Evolutionary conservation across 208 protist species (phyloP).

Genomic region (Leishmania turanica): DNA sequence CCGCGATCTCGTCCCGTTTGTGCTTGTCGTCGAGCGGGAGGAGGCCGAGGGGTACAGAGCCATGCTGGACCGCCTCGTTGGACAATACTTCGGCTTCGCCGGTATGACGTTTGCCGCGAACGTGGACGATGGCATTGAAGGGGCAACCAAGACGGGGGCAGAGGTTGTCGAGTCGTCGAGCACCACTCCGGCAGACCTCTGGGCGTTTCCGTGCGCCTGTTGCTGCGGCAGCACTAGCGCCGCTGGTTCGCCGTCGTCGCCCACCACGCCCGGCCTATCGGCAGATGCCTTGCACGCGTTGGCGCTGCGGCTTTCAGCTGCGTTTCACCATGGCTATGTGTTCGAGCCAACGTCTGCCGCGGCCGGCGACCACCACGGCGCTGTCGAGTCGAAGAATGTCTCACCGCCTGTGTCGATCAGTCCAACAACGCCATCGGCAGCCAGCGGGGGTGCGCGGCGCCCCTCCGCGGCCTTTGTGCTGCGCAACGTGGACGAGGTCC

Average conservation of each 20-base stretch:
- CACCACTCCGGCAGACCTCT: slow-evolving; percentile 8
- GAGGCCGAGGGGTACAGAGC: slow-evolving; percentile 60
- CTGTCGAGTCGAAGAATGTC: background rate
- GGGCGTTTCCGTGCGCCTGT: slow-evolving; percentile 32
- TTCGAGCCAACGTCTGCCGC: slow-evolving; percentile 17
- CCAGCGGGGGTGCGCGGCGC: background rate
- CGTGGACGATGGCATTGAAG: background rate
- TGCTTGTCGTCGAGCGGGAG: slow-evolving; percentile 74
- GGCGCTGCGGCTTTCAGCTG: slow-evolving; percentile 19
- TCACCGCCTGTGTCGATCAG: background rate
- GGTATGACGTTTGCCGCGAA: slow-evolving; percentile 32
- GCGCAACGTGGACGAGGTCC: slow-evolving; percentile 39
- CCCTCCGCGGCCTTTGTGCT: slow-evolving; percentile 34
- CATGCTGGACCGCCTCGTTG: slow-evolving; percentile 64
- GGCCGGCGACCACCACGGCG: background rate
- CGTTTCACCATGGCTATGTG: slow-evolving; percentile 49
- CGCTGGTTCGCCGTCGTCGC: background rate
- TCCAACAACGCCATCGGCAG: background rate
- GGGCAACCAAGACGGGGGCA: slow-evolving; percentile 5
- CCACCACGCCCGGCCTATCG: background rate
- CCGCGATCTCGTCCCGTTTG: slow-evolving; percentile 75
- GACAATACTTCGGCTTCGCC: slow-evolving; percentile 42
- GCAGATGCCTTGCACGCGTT: slow-evolving; percentile 7
- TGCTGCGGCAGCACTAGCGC: slow-evolving; percentile 6
- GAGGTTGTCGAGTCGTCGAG: background rate